Evolutionary conservation across 768 basidiomycete species (phyloP), one percentile per base, ranked within the genome.

Genomic region (Suillus luteus): DNA sequence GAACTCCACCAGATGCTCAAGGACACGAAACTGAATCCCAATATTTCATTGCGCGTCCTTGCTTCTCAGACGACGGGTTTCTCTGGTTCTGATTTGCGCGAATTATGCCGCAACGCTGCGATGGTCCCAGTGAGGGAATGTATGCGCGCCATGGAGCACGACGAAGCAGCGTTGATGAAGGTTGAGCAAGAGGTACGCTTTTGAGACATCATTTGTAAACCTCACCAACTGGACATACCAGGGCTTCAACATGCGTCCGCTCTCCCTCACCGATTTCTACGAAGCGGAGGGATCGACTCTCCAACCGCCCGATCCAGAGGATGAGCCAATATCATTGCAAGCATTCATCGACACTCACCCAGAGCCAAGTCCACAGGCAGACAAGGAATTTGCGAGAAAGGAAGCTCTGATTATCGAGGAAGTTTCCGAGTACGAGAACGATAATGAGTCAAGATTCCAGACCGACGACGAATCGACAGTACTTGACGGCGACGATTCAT

Each of bases 101-200:
- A 99, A 77, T 80, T 96, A 15, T 98, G 96, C 75, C 83, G 96
- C 61, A 95, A 88, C 68, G 96, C 96, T 1, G 95, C 93, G 0
- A 96, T 98, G 95, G 85, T 88, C 1, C 93, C 95, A 6, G 90
- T 96, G 24, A 85, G 93, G 33, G 94, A 96, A 71, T 90, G 87
- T 68, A 87, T 95, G 81, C 82, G 87, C 41, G 77, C 81, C 17
- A 77, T 78, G 59, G 72, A 76, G 70, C 66, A 76, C 76, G 71
- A 85, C 70, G 73, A 83, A 74, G 78, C 86, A 74, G 67, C 85
- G 76, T 78, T 83, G 62, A 79, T 76, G 64, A 76, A 73, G 60
- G 75, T 78, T 10, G 77, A 79, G 35, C 70, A 76, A 61, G 79
- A 83, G 70, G 87, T 85, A 43, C 62, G 82, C 73, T 27, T n/a